Conservation (phyloP, 208 protist species). For the Endotrypanum monterogeii region DNA sequence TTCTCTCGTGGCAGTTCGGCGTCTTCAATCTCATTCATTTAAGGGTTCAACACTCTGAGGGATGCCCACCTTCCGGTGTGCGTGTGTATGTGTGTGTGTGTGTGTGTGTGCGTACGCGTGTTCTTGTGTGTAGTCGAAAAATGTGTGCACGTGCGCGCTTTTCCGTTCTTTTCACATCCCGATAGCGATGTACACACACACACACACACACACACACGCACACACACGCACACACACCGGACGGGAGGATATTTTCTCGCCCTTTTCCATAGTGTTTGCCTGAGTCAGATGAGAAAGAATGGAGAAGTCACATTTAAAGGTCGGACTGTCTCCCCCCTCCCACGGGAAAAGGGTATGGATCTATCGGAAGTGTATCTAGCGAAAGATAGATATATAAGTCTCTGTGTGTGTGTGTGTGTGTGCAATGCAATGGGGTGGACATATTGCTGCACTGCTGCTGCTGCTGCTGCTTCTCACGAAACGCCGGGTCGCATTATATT, state of each 20-base stretch:
- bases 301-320: not conserved
- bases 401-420: too few species aligned
- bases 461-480: not conserved
- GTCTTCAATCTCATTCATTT: conserved; percentile 74
- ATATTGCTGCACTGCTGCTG: not conserved
- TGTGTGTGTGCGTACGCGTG: not conserved
- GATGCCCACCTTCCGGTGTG: conserved; percentile 1
- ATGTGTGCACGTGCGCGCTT: not conserved
- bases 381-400: too few species aligned
- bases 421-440: not conserved
- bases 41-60: conserved; percentile 54
- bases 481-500: not conserved
- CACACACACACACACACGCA: conserved; percentile 1
- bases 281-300: conserved; percentile 92
- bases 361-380: too few species aligned
- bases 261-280: conserved; percentile 54
- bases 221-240: conserved; percentile 2
- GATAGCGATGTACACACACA: too few species aligned
- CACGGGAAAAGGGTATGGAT: too few species aligned
- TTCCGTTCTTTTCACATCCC: too few species aligned
- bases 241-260: not conserved
- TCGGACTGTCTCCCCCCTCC: too few species aligned
- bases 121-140: not conserved
- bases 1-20: not conserved
- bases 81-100: conserved; percentile 13